Conservation (phyloP, 208 protist genomes). For the Histomonas meleagridis region DNA sequence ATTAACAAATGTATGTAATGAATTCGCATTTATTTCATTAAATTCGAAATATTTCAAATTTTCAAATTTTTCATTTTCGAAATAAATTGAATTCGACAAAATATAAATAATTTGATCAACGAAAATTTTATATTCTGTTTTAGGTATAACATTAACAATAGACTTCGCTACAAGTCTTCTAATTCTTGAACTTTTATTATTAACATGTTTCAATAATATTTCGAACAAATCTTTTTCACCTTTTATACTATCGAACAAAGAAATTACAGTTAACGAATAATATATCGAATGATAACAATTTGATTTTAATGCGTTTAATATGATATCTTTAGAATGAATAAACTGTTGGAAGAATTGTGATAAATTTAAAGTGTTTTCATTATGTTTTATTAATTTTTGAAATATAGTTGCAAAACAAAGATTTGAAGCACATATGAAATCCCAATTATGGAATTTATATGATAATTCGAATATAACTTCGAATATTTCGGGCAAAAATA, state of each 20-base stretch:
- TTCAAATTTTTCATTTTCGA: background rate
- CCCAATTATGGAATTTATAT: background rate
- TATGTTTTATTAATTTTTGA: background rate
- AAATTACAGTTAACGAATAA: background rate
- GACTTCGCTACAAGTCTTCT: background rate
- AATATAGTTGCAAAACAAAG: background rate
- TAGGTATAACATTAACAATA: background rate
- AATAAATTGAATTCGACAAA: background rate
- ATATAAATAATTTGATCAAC: background rate
- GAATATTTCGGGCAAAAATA: background rate
- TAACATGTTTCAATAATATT: background rate
- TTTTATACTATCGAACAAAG: background rate
- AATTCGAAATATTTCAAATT: background rate
- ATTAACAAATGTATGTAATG: too few relatives aligned
- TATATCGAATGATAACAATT: background rate
- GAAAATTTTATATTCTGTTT: background rate
- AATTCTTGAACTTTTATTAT: background rate
- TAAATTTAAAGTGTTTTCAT: background rate
- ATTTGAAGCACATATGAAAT: background rate
- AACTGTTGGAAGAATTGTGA: background rate
- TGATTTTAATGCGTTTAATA: background rate
- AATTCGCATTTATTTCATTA: background rate
- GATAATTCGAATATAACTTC: background rate
- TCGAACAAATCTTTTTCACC: background rate
- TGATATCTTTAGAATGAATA: background rate